Evolutionary conservation across 2,329 filamentous ascomycete genomes (phyloP).

Genomic region (Fusarium dimerum): DNA sequence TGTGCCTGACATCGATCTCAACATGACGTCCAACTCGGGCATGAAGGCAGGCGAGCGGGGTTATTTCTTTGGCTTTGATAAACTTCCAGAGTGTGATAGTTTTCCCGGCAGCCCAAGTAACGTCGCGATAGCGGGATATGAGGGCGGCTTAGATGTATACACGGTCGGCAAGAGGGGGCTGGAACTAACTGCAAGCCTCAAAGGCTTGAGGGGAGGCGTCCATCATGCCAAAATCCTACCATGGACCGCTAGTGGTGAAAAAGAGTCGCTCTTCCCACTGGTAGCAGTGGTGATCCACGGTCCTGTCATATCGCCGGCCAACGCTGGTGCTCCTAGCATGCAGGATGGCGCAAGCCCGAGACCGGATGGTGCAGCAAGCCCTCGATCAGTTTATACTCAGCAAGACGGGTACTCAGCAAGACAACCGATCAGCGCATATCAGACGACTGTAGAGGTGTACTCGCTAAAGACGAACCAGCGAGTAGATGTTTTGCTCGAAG

Average conservation of each 20-base stretch:
- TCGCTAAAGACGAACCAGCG: conserved; percentile 75
- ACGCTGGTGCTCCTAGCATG: conserved; percentile 38
- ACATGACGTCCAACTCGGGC: conserved; percentile 56
- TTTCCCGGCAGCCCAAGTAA: conserved; percentile 53
- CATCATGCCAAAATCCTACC: conserved; percentile 81
- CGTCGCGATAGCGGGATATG: conserved; percentile 74
- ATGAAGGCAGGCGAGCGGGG: conserved; percentile 67
- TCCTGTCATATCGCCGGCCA: conserved; percentile 55
- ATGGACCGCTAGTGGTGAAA: conserved; percentile 59
- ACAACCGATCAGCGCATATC: conserved; percentile 62
- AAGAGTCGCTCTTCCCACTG: conserved; percentile 64
- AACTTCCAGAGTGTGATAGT: conserved; percentile 51
- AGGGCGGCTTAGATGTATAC: conserved; percentile 78
- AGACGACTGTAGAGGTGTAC: conserved; percentile 87
- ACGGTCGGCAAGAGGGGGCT: conserved; percentile 71
- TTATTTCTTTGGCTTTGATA: conserved; percentile 82
- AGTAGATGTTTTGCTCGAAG: conserved; percentile 72
- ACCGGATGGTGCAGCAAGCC: conserved; percentile 44
- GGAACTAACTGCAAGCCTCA: conserved; percentile 69
- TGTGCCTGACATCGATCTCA: conserved; percentile 72
- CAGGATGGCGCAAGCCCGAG: conserved; percentile 41
- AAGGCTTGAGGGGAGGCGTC: conserved; percentile 77
- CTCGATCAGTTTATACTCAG: conserved; percentile 42
- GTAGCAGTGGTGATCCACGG: conserved; percentile 82
- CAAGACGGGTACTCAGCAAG: conserved; percentile 39